These are phyloP conservation scores for Pichia occidentalis DNA, from an alignment of 805 yeast species.

Conservation along the genomic window DNA sequence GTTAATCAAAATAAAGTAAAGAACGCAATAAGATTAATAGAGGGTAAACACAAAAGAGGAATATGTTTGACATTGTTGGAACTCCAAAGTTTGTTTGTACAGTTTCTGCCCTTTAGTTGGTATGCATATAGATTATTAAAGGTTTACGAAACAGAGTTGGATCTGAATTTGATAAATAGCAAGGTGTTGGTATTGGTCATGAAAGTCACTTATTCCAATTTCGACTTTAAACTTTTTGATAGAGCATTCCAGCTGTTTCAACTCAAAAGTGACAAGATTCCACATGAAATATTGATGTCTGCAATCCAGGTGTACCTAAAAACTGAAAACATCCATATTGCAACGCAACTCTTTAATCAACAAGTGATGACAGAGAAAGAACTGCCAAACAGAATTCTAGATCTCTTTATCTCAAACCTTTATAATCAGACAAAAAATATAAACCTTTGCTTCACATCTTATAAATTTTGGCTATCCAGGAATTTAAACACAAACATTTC, in stretches of 20 bases:
- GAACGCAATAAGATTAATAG: conserved; percentile 10
- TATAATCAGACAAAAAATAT: conserved; percentile 18
- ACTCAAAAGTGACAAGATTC: conserved; percentile 11
- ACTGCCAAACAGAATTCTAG: conserved; percentile 17
- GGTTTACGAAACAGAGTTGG: conserved; percentile 17
- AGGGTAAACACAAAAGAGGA: conserved; percentile 5
- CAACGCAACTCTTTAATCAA: conserved; percentile 26
- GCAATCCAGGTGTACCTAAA: conserved; percentile 24
- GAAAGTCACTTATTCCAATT: conserved; percentile 16
- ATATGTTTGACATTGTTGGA: conserved; percentile 19
- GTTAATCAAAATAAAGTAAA: conserved; percentile 7
- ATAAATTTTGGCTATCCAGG: conserved; percentile 24
- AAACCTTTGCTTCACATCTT: conserved; percentile 20
- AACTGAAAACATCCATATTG: conserved; percentile 23
- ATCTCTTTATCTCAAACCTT: conserved; percentile 20
- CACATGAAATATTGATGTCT: conserved; percentile 14
- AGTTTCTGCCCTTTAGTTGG: conserved; percentile 12
- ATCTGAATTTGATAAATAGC: conserved; percentile 14
- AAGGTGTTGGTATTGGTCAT: conserved; percentile 17
- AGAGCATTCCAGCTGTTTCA: conserved; percentile 18
- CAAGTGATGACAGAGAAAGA: conserved; percentile 20
- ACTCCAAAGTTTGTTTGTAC: conserved; percentile 21
- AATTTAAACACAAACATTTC: conserved; percentile 13
- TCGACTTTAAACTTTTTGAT: conserved; percentile 23
- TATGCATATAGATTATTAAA: conserved; percentile 18